These are phyloP conservation scores for Penicillium coprophilum DNA, from an alignment of 495 filamentous ascomycete genomes.

Conservation along the genomic window DNA sequence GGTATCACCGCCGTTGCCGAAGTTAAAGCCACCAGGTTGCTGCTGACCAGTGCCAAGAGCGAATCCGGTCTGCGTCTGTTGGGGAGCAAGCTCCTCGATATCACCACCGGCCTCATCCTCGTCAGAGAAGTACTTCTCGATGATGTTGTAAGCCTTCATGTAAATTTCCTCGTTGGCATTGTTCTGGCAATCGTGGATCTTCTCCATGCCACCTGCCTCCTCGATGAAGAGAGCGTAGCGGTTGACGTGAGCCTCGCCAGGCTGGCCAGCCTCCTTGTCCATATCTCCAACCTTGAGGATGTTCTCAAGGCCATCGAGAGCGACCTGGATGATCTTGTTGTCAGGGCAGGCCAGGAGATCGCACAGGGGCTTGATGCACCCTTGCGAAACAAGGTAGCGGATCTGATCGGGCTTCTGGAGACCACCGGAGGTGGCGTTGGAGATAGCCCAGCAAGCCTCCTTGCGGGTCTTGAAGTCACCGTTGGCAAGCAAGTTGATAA, in stretches of 20 bases:
- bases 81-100: conserved; percentile 66
- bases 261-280: conserved; percentile 81
- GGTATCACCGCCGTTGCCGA: conserved; percentile 81
- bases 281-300: conserved; percentile 99
- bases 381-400: conserved; percentile 85
- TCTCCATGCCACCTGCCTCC: conserved; percentile 98
- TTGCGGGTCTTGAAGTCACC: conserved; percentile 99
- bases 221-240: conserved; percentile 98
- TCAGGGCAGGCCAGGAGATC: conserved; percentile 95
- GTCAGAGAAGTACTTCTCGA: conserved; percentile 99
- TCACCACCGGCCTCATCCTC: conserved; percentile 87
- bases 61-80: conserved; percentile 71
- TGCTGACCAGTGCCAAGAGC: conserved; percentile 77
- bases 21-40: conserved; percentile 85
- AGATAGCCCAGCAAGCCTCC: conserved; percentile 99
- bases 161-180: conserved; percentile 99
- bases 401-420: conserved; percentile 99
- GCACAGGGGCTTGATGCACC: conserved; percentile 96
- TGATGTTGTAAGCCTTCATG: conserved; percentile 99
- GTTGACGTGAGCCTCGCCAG: conserved; percentile 78
- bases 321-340: conserved; percentile 99
- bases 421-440: conserved; percentile 96
- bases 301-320: conserved; percentile 97
- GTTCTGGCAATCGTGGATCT: conserved; percentile 99
- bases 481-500: conserved; percentile 92